These are phyloP conservation scores for Brachypodium distachyon DNA, from an alignment of 202 grass and related monocot genomes.

Conservation along the genomic window DNA sequence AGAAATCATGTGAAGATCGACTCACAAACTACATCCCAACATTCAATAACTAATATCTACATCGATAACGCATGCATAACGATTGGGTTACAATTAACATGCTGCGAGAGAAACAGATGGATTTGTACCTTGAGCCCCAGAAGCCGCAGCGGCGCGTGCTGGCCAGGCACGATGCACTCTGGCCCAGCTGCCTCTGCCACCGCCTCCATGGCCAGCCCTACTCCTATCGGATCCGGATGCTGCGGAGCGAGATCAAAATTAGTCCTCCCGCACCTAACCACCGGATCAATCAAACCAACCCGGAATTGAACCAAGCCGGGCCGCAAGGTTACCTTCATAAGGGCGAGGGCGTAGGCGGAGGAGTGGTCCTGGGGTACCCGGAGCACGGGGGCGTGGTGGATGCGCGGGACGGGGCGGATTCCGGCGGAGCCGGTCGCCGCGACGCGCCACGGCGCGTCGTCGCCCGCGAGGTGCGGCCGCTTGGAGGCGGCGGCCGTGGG, in stretches of 20 bases:
- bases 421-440: constrained; percentile 32
- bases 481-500: constrained; percentile 36
- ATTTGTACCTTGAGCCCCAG: constrained; percentile 81
- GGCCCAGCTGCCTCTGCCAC: constrained; percentile 79
- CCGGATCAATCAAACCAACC: background rate
- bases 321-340: constrained; percentile 68
- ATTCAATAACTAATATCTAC: background rate
- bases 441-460: constrained; percentile 86
- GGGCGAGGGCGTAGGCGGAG: constrained; percentile 64
- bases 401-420: constrained; percentile 61
- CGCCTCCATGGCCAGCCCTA: constrained; percentile 88
- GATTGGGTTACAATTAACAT: background rate
- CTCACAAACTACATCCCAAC: background rate
- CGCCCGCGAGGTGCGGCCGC: constrained; percentile 62
- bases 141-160: constrained; percentile 67
- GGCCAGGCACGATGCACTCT: constrained; percentile 93
- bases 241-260: constrained; percentile 20
- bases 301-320: background rate
- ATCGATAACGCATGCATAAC: background rate
- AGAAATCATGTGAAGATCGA: background rate
- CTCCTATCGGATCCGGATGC: constrained; percentile 87
- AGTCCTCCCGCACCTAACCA: constrained; percentile 18
- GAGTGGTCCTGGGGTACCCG: constrained; percentile 51
- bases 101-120: background rate
- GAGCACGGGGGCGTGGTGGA: constrained; percentile 76